Base-by-base conservation (phyloP, 352 stramenopile genomes). In the Globisporangium orthogonon region DNA sequence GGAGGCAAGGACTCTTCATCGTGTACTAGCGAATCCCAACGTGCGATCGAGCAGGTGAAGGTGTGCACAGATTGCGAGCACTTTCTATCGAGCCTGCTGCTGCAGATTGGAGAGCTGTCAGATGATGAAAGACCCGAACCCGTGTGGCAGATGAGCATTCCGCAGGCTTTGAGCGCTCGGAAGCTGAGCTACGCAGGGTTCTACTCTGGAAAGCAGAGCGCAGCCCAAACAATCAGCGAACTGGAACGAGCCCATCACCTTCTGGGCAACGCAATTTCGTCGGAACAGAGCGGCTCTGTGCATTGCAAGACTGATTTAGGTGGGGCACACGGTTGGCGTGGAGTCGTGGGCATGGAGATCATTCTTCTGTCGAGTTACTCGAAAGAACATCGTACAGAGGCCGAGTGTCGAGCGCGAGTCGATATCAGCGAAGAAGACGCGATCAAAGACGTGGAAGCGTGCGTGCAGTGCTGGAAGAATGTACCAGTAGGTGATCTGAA, bases 291-390 rank as follows among this genome's bases (percentile, higher is more conserved):
- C 47, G 39, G 2, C 10, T 55, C 58, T 9, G 5, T 30, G 14
- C 43, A 28, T 43, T 30, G 31, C 39, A 43, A n/a, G 60, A 47
- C 71, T 18, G 73, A 84, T 56, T 17, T 83, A 10, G 81, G 76
- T 43, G 78, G 73, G 29, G 67, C 76, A 7, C 76, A 74, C 54
- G 81, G 73, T 23, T 91, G 78, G 81, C 67, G 74, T 47, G 78
- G 81, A 4, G 68, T 89, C 7, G 56, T 89, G 31, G 60, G 62
- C 4, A 74, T 87, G 65, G 80, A 91, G 55, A 67, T 87, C 56
- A 30, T 58, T 51, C 50, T 83, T 2, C 50, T 76, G 23, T 44
- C 29, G 7, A 79, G 70, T 45, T 86, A 86, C 56, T 61, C 50
- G 48, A 54, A 45, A 6, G 41, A 44, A 14, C 9, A 40, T 2